Conservation (phyloP, 2,329 filamentous ascomycete genomes). For the Aspergillus unguis region DNA sequence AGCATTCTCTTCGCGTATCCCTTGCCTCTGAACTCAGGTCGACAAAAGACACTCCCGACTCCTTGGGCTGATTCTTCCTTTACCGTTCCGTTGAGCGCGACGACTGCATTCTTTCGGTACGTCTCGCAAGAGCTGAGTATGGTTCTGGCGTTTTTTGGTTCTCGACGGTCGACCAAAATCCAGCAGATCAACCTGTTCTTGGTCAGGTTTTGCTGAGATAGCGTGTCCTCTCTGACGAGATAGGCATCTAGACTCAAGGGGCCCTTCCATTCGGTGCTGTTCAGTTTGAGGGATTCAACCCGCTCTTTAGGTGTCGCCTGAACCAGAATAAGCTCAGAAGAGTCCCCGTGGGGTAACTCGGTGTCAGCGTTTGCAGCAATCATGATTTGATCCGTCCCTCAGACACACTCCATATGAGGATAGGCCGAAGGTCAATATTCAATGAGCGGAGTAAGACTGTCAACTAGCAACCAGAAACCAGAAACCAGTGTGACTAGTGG, state of each 20-base stretch:
- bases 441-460: not conserved
- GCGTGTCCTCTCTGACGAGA: slow-evolving; percentile 54
- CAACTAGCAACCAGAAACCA: not conserved
- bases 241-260: slow-evolving; percentile 54
- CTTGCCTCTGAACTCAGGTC: slow-evolving; percentile 61
- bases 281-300: slow-evolving; percentile 50
- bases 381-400: slow-evolving; percentile 23
- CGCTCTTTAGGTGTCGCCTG: slow-evolving; percentile 55
- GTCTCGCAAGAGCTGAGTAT: slow-evolving; percentile 61
- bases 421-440: no score
- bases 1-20: slow-evolving; percentile 80
- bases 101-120: slow-evolving; percentile 40
- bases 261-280: slow-evolving; percentile 58
- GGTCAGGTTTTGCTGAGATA: slow-evolving; percentile 52
- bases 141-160: slow-evolving; percentile 38
- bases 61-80: slow-evolving; percentile 64
- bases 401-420: no score
- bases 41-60: slow-evolving; percentile 76
- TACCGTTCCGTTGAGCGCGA: slow-evolving; percentile 51
- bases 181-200: slow-evolving; percentile 57
- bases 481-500: not conserved
- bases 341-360: slow-evolving; percentile 47
- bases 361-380: slow-evolving; percentile 27
- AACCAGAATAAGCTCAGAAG: slow-evolving; percentile 52
- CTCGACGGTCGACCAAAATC: slow-evolving; percentile 53